phyloP scores from a whole-genome alignment of 2,329 filamentous ascomycete genomes.

The Colletotrichum sp. region DNA sequence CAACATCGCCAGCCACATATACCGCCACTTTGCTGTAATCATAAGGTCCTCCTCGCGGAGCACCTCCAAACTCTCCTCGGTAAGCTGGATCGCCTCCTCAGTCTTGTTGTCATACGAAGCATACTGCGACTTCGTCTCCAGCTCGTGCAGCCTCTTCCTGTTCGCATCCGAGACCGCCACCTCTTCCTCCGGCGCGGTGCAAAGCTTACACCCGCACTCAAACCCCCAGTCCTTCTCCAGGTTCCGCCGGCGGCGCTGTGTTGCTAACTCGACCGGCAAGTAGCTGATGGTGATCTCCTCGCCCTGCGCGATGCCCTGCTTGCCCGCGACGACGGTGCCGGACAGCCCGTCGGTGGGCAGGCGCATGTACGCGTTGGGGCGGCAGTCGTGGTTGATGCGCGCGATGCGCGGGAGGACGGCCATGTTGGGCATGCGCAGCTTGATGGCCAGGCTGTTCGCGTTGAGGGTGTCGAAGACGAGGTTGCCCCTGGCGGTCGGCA shows the following conservation, averaged over 20 bases:
- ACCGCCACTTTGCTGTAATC: constrained; percentile 30
- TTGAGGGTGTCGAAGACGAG: constrained; percentile 39
- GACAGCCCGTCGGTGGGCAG: constrained; percentile 26
- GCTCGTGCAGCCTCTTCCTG: constrained; percentile 26
- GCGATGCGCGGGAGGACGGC: constrained; percentile 29
- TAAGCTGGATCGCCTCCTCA: constrained; percentile 27
- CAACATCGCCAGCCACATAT: constrained; percentile 29
- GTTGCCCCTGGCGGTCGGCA: constrained; percentile 20
- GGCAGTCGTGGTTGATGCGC: neutral
- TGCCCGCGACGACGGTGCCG: constrained; percentile 28
- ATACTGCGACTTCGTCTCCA: constrained; percentile 27
- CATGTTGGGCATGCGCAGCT: constrained; percentile 8
- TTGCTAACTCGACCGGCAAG: constrained; percentile 22
- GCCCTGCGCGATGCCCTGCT: constrained; percentile 28
- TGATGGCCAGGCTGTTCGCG: constrained; percentile 29
- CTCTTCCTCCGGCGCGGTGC: constrained; percentile 27
- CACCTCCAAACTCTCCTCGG: constrained; percentile 28
- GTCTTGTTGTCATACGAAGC: constrained; percentile 27
- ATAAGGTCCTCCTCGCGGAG: constrained; percentile 29
- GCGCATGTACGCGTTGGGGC: constrained; percentile 30
- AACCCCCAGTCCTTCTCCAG: constrained; percentile 32
- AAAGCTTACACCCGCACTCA: constrained; percentile 32
- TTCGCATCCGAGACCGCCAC: constrained; percentile 34
- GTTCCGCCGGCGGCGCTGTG: constrained; percentile 26
- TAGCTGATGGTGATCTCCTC: constrained; percentile 34